Evolutionary conservation across 768 basidiomycete genomes (phyloP).

Genomic region (Russula emetica): DNA sequence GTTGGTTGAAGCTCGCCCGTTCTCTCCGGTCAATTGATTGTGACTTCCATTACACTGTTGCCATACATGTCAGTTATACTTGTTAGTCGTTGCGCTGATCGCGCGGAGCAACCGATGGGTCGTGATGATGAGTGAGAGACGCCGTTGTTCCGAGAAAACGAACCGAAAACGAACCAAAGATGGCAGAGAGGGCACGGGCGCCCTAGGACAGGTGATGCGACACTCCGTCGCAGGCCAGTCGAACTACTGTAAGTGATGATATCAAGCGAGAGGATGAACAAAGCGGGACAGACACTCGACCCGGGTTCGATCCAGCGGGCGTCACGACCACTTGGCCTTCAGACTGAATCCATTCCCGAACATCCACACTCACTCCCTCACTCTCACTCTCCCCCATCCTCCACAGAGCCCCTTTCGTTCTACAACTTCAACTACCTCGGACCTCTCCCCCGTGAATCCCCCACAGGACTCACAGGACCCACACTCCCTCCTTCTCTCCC

Average conservation of each 20-base stretch:
- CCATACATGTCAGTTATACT: neutral
- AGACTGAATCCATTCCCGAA: slow-evolving; percentile 12
- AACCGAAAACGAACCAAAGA: neutral
- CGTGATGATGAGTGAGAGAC: neutral
- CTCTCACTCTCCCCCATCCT: slow-evolving; percentile 10
- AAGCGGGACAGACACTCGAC: neutral
- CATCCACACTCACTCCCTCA: slow-evolving; percentile 23
- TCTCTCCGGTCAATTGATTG: too few species aligned
- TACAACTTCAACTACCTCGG: slow-evolving; percentile 19
- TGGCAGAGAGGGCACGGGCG: neutral
- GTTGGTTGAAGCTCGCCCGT: too few species aligned
- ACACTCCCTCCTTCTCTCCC: slow-evolving; percentile 36
- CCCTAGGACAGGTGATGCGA: neutral
- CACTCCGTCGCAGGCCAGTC: too few species aligned
- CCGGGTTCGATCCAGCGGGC: neutral
- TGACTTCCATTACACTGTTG: neutral
- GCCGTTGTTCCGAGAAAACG: neutral
- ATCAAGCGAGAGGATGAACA: neutral
- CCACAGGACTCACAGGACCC: slow-evolving; percentile 28
- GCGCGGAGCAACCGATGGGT: neutral
- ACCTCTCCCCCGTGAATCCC: slow-evolving; percentile 30
- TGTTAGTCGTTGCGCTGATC: neutral
- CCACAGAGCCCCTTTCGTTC: neutral
- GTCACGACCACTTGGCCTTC: neutral
- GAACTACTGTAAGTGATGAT: too few species aligned